Evolutionary conservation across 2,329 filamentous ascomycete genomes (phyloP).

Genomic region (Ophiosphaerella narmari): DNA sequence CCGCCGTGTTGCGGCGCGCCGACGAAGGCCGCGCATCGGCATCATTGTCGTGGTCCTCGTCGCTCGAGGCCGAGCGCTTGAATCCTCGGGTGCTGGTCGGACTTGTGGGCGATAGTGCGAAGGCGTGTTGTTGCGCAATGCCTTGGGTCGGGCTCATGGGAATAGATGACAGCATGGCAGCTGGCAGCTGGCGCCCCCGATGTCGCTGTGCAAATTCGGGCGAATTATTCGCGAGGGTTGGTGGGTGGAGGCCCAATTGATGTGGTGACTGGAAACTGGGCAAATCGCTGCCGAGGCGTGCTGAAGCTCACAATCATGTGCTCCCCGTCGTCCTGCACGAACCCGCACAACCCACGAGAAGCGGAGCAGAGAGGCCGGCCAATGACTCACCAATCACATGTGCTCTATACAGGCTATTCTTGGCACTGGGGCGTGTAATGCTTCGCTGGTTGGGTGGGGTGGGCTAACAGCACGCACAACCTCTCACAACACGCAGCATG

Average conservation of each 20-base stretch:
- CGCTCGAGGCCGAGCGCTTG: slow-evolving; percentile 45
- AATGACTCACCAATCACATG: slow-evolving; percentile 3
- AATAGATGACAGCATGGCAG: background rate
- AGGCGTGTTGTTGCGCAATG: slow-evolving; percentile 24
- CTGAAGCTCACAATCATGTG: slow-evolving; percentile 1
- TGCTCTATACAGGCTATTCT: background rate
- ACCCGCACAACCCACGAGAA: slow-evolving; percentile 1
- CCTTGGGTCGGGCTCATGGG: slow-evolving; percentile 36
- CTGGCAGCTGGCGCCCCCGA: slow-evolving; percentile 13
- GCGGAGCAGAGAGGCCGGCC: background rate
- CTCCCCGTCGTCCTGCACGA: slow-evolving; percentile 5
- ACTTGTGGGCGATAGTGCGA: slow-evolving; percentile 24
- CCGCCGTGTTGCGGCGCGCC: slow-evolving; percentile 40
- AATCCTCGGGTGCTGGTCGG: slow-evolving; percentile 40
- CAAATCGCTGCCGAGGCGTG: background rate
- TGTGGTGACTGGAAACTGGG: background rate
- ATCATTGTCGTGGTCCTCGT: slow-evolving; percentile 42
- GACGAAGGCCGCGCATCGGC: slow-evolving; percentile 28
- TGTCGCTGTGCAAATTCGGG: background rate
- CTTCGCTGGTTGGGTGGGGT: background rate
- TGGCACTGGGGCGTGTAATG: background rate
- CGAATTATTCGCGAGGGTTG: background rate
- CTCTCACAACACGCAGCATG: too few species aligned
- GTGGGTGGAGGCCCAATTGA: background rate
- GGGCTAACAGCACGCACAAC: background rate